phyloP scores from a whole-genome alignment of 257 asterid genomes.

The Leptodermis oblonga region DNA sequence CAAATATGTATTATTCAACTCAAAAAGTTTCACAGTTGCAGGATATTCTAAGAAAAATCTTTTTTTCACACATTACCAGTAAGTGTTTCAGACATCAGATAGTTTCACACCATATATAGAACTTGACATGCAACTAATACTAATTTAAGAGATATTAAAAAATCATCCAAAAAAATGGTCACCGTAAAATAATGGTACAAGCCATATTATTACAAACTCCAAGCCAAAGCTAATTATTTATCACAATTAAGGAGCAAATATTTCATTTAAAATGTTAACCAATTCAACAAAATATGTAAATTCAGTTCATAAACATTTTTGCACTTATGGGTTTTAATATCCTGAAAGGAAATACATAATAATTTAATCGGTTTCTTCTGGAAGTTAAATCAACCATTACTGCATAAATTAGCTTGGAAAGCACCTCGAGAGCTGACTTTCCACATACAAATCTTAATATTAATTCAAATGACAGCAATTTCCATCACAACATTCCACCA shows the following conservation, averaged over 20 bases:
- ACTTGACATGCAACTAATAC: background rate
- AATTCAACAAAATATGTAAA: background rate
- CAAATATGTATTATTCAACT: background rate
- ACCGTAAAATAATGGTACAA: background rate
- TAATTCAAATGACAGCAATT: background rate
- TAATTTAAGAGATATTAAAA: background rate
- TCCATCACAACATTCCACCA: slow-evolving; percentile 1
- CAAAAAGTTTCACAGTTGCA: background rate
- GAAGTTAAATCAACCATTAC: background rate
- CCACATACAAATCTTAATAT: background rate
- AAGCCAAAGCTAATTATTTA: background rate
- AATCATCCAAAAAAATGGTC: background rate
- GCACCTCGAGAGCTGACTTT: background rate
- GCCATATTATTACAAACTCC: background rate
- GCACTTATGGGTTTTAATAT: background rate
- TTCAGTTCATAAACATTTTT: background rate
- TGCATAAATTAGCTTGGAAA: background rate
- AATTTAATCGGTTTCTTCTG: background rate
- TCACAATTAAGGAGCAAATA: background rate
- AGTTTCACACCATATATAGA: background rate
- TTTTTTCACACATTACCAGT: background rate
- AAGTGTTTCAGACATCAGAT: background rate
- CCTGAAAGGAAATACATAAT: background rate
- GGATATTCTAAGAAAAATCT: background rate
- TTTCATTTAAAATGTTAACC: background rate